Conservation (phyloP, 441 rosid species). For the Pelargonium australe region DNA sequence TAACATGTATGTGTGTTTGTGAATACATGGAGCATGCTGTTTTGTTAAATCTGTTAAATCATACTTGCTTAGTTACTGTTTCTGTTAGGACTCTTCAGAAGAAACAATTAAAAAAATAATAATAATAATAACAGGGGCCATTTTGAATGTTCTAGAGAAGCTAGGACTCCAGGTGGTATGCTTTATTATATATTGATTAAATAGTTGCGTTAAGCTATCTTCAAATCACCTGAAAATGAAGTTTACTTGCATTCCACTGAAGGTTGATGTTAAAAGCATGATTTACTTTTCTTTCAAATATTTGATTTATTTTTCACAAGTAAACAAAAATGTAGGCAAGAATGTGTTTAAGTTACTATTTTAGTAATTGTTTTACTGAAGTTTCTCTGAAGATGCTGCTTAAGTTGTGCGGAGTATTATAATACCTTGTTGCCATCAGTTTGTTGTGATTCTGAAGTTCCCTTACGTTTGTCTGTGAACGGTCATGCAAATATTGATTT, state of each 20-base stretch:
- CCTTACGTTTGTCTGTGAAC: background rate
- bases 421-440: background rate
- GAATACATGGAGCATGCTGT: background rate
- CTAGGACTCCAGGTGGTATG: too few relatives aligned
- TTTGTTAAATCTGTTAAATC: background rate
- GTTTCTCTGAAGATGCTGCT: background rate
- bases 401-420: background rate
- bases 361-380: background rate
- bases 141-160: too few relatives aligned
- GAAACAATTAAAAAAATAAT: too few relatives aligned
- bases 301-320: background rate
- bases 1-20: background rate
- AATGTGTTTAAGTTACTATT: background rate
- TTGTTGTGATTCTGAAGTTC: background rate
- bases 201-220: too few relatives aligned
- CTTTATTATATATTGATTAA: too few relatives aligned
- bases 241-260: too few relatives aligned
- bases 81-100: too few relatives aligned
- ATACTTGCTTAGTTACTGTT: background rate
- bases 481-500: background rate
- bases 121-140: too few relatives aligned
- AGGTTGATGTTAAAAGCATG: background rate
- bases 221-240: too few relatives aligned
- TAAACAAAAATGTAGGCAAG: background rate
- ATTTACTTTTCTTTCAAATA: too few relatives aligned